Conservation (phyloP, 2,329 filamentous ascomycete species). For the Chalaropsis ovoidea region DNA sequence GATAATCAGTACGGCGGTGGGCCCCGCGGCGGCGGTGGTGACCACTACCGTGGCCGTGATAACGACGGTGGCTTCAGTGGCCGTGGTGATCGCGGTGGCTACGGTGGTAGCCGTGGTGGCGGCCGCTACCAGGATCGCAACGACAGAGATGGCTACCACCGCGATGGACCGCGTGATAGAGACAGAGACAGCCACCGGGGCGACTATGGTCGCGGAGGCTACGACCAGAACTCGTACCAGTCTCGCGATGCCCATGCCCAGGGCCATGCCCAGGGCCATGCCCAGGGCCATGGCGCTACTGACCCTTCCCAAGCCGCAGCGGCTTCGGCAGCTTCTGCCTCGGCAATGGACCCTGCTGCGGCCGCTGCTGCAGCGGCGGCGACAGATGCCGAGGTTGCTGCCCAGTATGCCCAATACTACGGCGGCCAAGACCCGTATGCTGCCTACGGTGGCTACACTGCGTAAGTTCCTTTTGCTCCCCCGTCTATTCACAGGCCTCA, state of each 20-base stretch:
- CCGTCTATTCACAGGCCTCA: neutral
- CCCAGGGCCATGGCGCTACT: neutral
- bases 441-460: conserved; percentile 78
- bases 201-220: conserved; percentile 30
- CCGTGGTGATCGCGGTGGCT: conserved; percentile 28
- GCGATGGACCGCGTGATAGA: conserved; percentile 29
- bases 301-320: conserved; percentile 28
- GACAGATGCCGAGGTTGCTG: conserved; percentile 52
- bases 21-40: conserved; percentile 31
- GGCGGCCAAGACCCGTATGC: conserved; percentile 71
- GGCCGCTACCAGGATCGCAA: conserved; percentile 15
- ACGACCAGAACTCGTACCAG: conserved; percentile 25
- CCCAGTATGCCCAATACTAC: conserved; percentile 79
- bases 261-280: too few relatives aligned
- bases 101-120: conserved; percentile 27
- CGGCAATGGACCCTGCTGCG: conserved; percentile 19
- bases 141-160: conserved; percentile 27
- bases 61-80: conserved; percentile 20
- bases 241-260: conserved; percentile 27
- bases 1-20: conserved; percentile 34
- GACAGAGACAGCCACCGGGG: conserved; percentile 27
- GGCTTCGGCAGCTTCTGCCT: conserved; percentile 28
- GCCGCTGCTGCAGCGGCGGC: conserved; percentile 15
- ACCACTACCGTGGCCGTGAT: conserved; percentile 31
- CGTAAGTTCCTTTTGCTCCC: conserved; percentile 39